Evolutionary conservation across 108 stramenopile species (phyloP), one percentile per base, ranked within the genome.

Genomic region (Pinguiococcus pyrenoidosus): DNA sequence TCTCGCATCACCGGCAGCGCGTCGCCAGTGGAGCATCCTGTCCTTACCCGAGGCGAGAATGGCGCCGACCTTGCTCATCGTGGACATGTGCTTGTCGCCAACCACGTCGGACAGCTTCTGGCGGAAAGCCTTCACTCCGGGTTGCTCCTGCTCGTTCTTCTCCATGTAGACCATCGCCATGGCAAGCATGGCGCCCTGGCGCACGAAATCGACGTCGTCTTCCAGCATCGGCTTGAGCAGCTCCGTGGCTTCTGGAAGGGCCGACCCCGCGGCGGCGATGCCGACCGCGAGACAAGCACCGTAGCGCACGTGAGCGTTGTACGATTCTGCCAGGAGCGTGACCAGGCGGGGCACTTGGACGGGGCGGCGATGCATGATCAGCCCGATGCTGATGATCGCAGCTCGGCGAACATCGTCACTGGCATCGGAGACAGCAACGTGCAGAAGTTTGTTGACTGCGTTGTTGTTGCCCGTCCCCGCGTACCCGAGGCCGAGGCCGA

Each of bases 251-350:
- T 93, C 89, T 24, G 81, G 40, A 46, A 85, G 74, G 3, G 85
- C 97, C 7, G 91, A 83, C 16, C 89, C 93, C 3, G 94, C 85
- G 84, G 91, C 89, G 41, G 92, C 88, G 54, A 99, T 90, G 16
- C 92, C 97, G 3, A 96, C 85, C 5, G 97, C 94, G 82, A 99
- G 85, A 54, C 92, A 95, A 62, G 89, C 86, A 16, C 92, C 97
- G 62, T 95, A 99, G 37, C 97, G 82, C 29, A 99, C 92, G 66
- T 99, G 92, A 14, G 97, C 89, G 66, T 99, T 99, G 81, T 93
- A 99, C 60, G 78, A 80, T 60, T 96, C 97, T n/a, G 92, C 66
- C 12, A 96, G 69, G 13, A 99, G 79, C 37, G 83, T 73, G 45
- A 64, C 63, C 20, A 59, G 56, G 7, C 56, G 54, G 1, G 57